A percentile compares a stretch with the other conserved stretches of the same genome.
These are phyloP conservation scores for Vaccinium vitisidaea DNA, from an alignment of 148 eudicot species.

Conservation along the genomic window DNA sequence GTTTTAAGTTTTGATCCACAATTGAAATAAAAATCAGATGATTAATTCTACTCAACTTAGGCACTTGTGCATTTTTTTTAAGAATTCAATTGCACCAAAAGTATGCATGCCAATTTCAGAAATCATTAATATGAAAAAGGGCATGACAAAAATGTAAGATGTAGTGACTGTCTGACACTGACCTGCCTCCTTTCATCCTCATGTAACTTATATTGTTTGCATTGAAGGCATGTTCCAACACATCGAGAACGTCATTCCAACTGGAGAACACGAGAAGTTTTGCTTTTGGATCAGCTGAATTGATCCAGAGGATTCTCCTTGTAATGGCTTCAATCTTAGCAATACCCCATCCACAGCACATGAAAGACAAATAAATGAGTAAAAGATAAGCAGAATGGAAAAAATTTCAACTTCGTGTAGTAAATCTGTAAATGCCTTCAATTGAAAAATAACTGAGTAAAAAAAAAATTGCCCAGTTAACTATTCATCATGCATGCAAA, in stretches of 20 bases:
- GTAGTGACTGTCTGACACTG: background rate
- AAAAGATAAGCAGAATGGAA: background rate
- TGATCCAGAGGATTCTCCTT: constrained; percentile 82
- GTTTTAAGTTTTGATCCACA: background rate
- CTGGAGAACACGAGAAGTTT: constrained; percentile 94
- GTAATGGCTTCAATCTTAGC: constrained; percentile 87
- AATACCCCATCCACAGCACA: background rate
- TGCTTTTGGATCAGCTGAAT: constrained; percentile 57
- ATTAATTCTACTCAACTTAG: background rate
- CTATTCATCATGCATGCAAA: background rate
- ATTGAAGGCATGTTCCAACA: constrained; percentile 80
- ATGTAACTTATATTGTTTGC: constrained; percentile 70
- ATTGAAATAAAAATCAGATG: background rate
- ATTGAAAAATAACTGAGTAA: background rate
- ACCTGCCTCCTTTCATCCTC: constrained; percentile 97
- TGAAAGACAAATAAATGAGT: background rate
- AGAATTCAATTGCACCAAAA: background rate
- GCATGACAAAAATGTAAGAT: background rate
- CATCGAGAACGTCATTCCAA: constrained; percentile 97
- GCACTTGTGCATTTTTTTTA: no score
- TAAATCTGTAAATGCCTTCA: constrained; percentile 10
- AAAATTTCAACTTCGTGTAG: background rate
- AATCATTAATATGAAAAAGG: background rate
- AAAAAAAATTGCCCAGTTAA: background rate
- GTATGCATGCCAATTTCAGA: background rate